Evolutionary conservation across 129 eudicot species (phyloP).

Genomic region (Escallonia rubra): DNA sequence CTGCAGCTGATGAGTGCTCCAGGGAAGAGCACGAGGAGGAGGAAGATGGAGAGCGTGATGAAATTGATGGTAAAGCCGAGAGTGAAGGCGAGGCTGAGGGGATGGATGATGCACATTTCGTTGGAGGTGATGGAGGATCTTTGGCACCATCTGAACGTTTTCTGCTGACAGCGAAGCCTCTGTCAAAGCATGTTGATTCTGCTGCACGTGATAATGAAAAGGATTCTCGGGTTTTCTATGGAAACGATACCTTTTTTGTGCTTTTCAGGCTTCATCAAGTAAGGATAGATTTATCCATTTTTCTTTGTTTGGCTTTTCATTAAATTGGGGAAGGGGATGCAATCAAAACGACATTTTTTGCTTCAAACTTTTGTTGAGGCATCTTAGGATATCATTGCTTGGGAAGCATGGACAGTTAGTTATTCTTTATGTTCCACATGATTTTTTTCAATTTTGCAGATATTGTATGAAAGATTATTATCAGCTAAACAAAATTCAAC

Average conservation of each 20-base stretch:
- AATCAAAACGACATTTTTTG: no score
- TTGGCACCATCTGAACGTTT: constrained; percentile 51
- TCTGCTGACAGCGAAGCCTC: constrained; percentile 59
- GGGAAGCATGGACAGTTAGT: not conserved
- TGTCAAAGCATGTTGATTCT: constrained; percentile 62
- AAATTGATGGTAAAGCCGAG: constrained; percentile 80
- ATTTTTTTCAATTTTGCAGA: constrained; percentile 29
- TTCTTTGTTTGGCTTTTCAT: no score
- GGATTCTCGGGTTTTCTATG: constrained; percentile 60
- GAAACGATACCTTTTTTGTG: constrained; percentile 77
- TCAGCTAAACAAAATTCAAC: constrained; percentile 54
- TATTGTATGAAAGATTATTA: constrained; percentile 71
- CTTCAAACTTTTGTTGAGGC: no score
- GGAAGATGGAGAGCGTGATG: constrained; percentile 70
- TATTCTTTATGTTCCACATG: not conserved
- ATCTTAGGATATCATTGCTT: no score
- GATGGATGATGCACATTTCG: constrained; percentile 49
- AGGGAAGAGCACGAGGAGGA: constrained; percentile 69
- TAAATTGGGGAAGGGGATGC: no score
- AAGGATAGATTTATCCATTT: constrained; percentile 10
- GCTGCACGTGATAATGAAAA: constrained; percentile 32
- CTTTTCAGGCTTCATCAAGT: constrained; percentile 93
- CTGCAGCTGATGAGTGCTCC: constrained; percentile 87
- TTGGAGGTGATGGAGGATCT: constrained; percentile 41
- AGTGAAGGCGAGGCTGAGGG: constrained; percentile 95